These are phyloP conservation scores for Kluyveromyces starmeri DNA, from an alignment of 805 yeast species.

Conservation along the genomic window DNA sequence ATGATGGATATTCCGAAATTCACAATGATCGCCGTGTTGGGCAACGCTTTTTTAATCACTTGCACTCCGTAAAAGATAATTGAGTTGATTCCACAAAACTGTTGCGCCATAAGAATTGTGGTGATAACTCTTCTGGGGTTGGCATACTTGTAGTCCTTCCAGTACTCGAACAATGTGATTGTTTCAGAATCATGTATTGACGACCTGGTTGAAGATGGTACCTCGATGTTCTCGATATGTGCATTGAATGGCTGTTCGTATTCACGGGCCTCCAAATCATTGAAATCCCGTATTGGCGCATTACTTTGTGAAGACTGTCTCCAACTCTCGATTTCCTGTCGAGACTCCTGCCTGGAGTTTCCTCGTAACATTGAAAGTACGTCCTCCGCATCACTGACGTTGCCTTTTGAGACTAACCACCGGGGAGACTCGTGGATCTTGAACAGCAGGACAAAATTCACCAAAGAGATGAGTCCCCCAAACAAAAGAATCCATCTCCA, in stretches of 20 bases:
- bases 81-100: slow-evolving; percentile 86
- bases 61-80: slow-evolving; percentile 90
- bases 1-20: slow-evolving; percentile 70
- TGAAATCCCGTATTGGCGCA: not conserved
- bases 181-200: slow-evolving; percentile 6
- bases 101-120: slow-evolving; percentile 74
- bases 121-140: slow-evolving; percentile 60
- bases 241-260: slow-evolving; percentile 6
- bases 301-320: slow-evolving; percentile 6
- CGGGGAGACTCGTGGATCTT: slow-evolving; percentile 70
- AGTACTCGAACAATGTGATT: slow-evolving; percentile 35
- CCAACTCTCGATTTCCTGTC: slow-evolving; percentile 21
- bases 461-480: slow-evolving; percentile 47
- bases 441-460: slow-evolving; percentile 37
- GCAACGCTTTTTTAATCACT: slow-evolving; percentile 62
- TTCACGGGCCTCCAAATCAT: not conserved
- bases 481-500: slow-evolving; percentile 70
- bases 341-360: slow-evolving; percentile 21
- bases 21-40: slow-evolving; percentile 58
- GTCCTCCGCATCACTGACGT: slow-evolving; percentile 33
- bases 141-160: slow-evolving; percentile 41
- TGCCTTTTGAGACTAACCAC: slow-evolving; percentile 46
- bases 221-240: not conserved
- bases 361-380: slow-evolving; percentile 32
- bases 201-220: slow-evolving; percentile 5